Evolutionary conservation across 352 stramenopile species (phyloP).

Genomic region (Pythium biforme): DNA sequence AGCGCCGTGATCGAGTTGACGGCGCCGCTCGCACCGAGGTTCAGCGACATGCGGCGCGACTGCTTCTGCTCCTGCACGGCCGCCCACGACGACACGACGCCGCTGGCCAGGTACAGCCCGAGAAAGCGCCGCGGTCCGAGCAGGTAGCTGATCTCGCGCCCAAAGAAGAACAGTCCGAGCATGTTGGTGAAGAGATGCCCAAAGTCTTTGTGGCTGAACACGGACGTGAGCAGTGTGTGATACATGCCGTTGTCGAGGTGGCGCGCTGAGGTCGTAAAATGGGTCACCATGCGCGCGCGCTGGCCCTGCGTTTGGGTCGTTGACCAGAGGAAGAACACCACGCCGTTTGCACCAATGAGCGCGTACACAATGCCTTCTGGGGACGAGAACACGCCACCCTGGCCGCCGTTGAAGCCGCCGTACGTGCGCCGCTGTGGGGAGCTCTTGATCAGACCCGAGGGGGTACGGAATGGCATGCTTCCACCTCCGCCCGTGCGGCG

Average conservation of each 20-base stretch:
- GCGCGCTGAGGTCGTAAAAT: conserved; percentile 75
- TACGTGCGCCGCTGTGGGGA: conserved; percentile 1
- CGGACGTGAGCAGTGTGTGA: conserved; percentile 71
- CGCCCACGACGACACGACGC: conserved; percentile 58
- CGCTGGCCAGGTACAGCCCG: conserved; percentile 68
- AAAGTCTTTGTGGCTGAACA: conserved; percentile 66
- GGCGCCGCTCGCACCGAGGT: conserved; percentile 70
- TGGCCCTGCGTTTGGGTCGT: conserved; percentile 43
- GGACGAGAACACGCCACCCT: conserved; percentile 11
- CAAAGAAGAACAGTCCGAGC: conserved; percentile 78
- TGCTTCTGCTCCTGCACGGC: conserved; percentile 62
- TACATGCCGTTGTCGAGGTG: conserved; percentile 60
- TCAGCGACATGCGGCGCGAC: conserved; percentile 42
- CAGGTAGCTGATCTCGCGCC: conserved; percentile 63
- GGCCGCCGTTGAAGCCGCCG: conserved; percentile 2
- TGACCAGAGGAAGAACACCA: conserved; percentile 62
- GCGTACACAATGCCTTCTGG: conserved; percentile 45
- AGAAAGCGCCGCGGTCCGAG: conserved; percentile 68
- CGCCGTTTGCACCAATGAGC: conserved; percentile 53
- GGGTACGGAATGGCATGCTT: not conserved
- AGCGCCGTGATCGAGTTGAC: conserved; percentile 80
- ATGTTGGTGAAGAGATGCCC: conserved; percentile 71
- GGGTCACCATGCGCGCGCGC: conserved; percentile 60
- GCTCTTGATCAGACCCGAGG: not conserved
- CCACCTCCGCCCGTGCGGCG: no score